Conservation (phyloP, 257 asterid genomes). For the Knoxia roxburghii region DNA sequence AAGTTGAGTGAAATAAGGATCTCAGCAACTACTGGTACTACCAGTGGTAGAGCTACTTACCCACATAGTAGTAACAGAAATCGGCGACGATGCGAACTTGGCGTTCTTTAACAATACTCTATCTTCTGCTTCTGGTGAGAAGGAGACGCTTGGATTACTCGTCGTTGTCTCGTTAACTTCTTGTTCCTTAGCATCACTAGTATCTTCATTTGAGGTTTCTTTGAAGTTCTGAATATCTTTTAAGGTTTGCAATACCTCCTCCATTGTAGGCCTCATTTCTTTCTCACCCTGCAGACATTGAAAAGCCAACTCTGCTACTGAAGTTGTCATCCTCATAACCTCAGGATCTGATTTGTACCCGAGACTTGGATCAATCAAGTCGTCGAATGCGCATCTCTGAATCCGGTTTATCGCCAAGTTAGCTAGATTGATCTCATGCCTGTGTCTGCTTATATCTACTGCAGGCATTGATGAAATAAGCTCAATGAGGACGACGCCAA, state of each 20-base stretch:
- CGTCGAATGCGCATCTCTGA: conserved; percentile 55
- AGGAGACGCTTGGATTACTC: conserved; percentile 14
- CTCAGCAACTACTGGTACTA: conserved; percentile 18
- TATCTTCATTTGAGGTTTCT: conserved; percentile 13
- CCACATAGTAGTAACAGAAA: conserved; percentile 22
- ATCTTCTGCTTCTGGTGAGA: conserved; percentile 30
- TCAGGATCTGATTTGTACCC: conserved; percentile 48
- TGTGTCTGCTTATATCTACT: conserved; percentile 56
- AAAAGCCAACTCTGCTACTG: conserved; percentile 72
- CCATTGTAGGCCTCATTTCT: conserved; percentile 73
- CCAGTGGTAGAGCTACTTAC: conserved; percentile 26
- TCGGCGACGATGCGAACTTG: conserved; percentile 22
- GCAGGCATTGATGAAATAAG: conserved; percentile 83
- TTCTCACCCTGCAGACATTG: conserved; percentile 61
- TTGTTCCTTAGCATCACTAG: conserved; percentile 11
- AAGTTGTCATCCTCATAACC: conserved; percentile 53
- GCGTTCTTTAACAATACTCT: conserved; percentile 22
- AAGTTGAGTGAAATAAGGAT: background rate
- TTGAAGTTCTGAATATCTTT: conserved; percentile 33
- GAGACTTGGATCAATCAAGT: conserved; percentile 50
- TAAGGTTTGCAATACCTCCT: conserved; percentile 43
- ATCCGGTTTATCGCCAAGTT: conserved; percentile 53
- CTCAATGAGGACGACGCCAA: conserved; percentile 70
- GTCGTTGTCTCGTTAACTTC: background rate
- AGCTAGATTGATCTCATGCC: conserved; percentile 67